A percentile compares a stretch with the other conserved stretches of the same genome.
Evolutionary conservation across 2,329 filamentous ascomycete genomes (phyloP).

Genomic region (Aspergillus sp.): DNA sequence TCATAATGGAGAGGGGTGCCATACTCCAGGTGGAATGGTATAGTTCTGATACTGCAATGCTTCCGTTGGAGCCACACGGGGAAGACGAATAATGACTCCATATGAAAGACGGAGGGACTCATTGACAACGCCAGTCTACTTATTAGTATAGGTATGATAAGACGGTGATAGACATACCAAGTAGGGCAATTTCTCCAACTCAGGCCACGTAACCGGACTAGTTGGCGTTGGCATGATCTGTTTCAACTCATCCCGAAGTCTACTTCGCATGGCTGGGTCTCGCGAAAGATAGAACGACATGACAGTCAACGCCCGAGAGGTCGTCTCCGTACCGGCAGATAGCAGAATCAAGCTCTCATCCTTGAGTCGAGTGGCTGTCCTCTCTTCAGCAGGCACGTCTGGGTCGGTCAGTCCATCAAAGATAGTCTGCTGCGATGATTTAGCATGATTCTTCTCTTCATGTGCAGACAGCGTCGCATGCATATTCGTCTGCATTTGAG

Average conservation of each 20-base stretch:
- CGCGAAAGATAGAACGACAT: slow-evolving; percentile 26
- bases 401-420: slow-evolving; percentile 29
- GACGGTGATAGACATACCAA: slow-evolving; percentile 18
- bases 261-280: slow-evolving; percentile 11
- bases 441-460: too few species aligned
- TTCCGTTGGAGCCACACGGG: slow-evolving; percentile 5
- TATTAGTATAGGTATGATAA: background rate
- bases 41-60: slow-evolving; percentile 7
- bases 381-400: slow-evolving; percentile 32
- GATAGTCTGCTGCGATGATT: slow-evolving; percentile 12
- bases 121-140: slow-evolving; percentile 6
- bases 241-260: slow-evolving; percentile 23
- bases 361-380: slow-evolving; percentile 24
- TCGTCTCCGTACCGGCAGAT: slow-evolving; percentile 33
- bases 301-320: slow-evolving; percentile 23
- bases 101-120: slow-evolving; percentile 7
- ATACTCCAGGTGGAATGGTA: slow-evolving; percentile 21
- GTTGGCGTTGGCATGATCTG: slow-evolving; percentile 17
- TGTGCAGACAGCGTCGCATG: too few species aligned
- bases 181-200: slow-evolving; percentile 37
- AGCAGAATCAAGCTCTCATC: slow-evolving; percentile 28
- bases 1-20: background rate
- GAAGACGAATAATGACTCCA: slow-evolving; percentile 2
- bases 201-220: slow-evolving; percentile 17
- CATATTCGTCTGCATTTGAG: slow-evolving; percentile 8